Percentiles rank a stretch among this genome's conserved stretches.
Conservation (phyloP, 2,329 filamentous ascomycete genomes). For the Phialemoniopsis sp. region DNA sequence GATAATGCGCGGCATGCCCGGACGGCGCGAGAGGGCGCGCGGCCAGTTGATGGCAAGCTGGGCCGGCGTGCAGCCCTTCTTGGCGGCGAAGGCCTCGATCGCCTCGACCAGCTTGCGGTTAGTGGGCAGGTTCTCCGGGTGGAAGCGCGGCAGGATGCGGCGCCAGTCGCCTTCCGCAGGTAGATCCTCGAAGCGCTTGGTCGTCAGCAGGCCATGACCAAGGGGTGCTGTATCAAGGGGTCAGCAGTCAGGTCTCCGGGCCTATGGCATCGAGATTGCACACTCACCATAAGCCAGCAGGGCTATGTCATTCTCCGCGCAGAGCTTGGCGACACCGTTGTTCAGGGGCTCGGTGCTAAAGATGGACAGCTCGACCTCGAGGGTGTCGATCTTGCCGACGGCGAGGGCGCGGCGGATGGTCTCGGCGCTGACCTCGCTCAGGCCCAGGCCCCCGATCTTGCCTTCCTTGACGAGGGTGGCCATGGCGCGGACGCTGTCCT, state of each 20-base stretch:
- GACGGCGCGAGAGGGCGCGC: constrained; percentile 30
- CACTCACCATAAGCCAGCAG: constrained; percentile 62
- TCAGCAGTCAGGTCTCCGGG: too few relatives aligned
- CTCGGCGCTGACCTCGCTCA: constrained; percentile 35
- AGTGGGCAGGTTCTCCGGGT: constrained; percentile 43
- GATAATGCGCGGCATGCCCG: constrained; percentile 40
- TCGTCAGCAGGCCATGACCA: constrained; percentile 44
- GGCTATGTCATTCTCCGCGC: constrained; percentile 61
- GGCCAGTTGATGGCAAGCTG: constrained; percentile 15
- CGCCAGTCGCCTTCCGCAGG: constrained; percentile 38
- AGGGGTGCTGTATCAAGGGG: constrained; percentile 47
- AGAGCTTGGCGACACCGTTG: constrained; percentile 38
- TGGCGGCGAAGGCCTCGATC: background rate
- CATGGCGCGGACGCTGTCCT: constrained; percentile 26
- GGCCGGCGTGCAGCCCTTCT: background rate
- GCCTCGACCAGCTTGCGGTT: constrained; percentile 27
- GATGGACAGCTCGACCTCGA: constrained; percentile 40
- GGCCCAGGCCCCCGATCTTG: constrained; percentile 36
- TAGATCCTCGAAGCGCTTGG: constrained; percentile 34
- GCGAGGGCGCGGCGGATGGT: constrained; percentile 33
- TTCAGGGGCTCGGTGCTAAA: constrained; percentile 27
- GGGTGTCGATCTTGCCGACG: constrained; percentile 34
- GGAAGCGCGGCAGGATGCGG: constrained; percentile 38
- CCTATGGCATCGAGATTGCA: too few relatives aligned
- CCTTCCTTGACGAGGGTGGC: constrained; percentile 33